Conservation (phyloP, 1,284 basidiomycete species). For the Irpex lacteus region DNA sequence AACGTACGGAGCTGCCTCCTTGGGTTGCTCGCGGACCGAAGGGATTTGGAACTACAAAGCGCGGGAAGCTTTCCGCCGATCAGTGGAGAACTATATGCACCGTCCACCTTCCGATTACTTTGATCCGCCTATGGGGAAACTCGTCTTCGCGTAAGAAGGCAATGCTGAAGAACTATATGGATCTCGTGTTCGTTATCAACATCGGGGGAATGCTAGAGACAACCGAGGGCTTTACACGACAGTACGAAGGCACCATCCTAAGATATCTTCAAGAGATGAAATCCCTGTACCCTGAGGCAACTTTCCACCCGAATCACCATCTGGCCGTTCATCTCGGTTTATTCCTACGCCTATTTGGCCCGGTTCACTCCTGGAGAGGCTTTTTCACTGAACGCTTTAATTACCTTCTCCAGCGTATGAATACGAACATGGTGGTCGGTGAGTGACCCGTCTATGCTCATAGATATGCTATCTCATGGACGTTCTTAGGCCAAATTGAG, state of each 20-base stretch:
- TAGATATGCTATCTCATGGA: neutral
- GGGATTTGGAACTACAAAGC: constrained; percentile 24
- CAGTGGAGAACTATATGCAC: constrained; percentile 31
- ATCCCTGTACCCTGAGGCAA: constrained; percentile 21
- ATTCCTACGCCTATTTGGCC: constrained; percentile 31
- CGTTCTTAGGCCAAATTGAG: neutral
- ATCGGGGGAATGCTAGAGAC: constrained; percentile 24
- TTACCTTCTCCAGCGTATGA: constrained; percentile 29
- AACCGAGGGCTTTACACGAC: constrained; percentile 19
- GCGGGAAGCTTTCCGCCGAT: constrained; percentile 29
- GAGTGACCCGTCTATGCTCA: neutral
- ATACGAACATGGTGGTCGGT: constrained; percentile 26
- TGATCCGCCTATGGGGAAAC: constrained; percentile 29
- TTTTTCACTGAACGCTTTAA: constrained; percentile 35
- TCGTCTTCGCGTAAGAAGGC: constrained; percentile 7
- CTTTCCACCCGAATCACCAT: constrained; percentile 31
- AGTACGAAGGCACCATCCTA: constrained; percentile 20
- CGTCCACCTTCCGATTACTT: constrained; percentile 28
- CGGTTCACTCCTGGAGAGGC: constrained; percentile 32
- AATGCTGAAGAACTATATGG: constrained; percentile 30
- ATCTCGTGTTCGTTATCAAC: constrained; percentile 29
- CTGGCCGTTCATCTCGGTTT: constrained; percentile 31
- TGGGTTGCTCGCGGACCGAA: constrained; percentile 26
- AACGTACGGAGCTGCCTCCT: constrained; percentile 22
- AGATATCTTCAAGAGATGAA: constrained; percentile 23